Conservation (phyloP, 129 eudicot genomes). For the Arctium minus region DNA sequence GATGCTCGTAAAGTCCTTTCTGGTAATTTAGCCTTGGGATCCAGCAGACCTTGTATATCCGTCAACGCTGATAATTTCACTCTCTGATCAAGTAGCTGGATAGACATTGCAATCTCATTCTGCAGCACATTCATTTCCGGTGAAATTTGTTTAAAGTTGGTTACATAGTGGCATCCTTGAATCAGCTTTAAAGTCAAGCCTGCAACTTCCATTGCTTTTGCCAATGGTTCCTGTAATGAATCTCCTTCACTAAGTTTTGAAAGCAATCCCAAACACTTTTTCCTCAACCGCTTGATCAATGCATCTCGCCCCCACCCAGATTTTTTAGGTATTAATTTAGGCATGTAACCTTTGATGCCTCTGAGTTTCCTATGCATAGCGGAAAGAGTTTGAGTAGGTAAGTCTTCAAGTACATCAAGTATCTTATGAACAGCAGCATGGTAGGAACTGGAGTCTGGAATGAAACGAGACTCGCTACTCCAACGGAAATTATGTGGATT, state of each 20-base stretch:
- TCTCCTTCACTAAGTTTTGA: constrained; percentile 37
- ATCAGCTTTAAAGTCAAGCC: constrained; percentile 41
- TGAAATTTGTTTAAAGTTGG: constrained; percentile 41
- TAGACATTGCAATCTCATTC: constrained; percentile 54
- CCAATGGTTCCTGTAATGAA: constrained; percentile 42
- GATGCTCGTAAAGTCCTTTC: constrained; percentile 27
- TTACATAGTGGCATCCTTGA: constrained; percentile 25
- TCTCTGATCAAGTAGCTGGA: constrained; percentile 37
- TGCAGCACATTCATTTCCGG: constrained; percentile 45
- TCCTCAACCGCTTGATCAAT: constrained; percentile 32
- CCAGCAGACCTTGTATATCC: constrained; percentile 39
- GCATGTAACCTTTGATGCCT: constrained; percentile 44
- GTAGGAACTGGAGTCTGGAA: constrained; percentile 36
- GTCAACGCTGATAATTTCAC: constrained; percentile 32
- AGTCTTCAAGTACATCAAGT: constrained; percentile 45
- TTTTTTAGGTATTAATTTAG: constrained; percentile 29
- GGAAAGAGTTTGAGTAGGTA: constrained; percentile 39
- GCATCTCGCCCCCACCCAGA: constrained; percentile 25
- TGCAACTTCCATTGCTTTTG: constrained; percentile 62
- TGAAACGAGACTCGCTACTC: constrained; percentile 11
- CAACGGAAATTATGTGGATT: constrained; percentile 45
- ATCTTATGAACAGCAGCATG: constrained; percentile 46
- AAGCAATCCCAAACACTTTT: constrained; percentile 32
- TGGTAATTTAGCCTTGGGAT: constrained; percentile 33
- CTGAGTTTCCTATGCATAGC: constrained; percentile 66